A percentile compares a stretch with the other conserved stretches of the same genome.
phyloP scores from a whole-genome alignment of 116 monocot species.

The Posidonia oceanica region DNA sequence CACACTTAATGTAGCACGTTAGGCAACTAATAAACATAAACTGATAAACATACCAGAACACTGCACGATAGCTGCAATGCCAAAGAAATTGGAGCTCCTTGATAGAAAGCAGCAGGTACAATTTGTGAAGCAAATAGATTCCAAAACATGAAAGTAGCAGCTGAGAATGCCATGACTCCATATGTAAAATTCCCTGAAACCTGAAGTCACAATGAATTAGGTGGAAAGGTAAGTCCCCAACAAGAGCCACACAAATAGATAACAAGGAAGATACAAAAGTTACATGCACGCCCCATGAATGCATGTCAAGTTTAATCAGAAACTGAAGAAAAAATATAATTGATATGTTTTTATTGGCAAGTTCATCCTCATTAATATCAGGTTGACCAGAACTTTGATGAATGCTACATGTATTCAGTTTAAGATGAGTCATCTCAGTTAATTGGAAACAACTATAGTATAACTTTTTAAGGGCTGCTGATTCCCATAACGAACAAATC shows the following conservation, averaged over 20 bases:
- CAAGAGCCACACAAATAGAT: neutral
- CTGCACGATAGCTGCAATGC: constrained; percentile 97
- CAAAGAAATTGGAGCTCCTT: constrained; percentile 70
- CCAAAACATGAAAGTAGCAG: constrained; percentile 93
- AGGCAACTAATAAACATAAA: no score
- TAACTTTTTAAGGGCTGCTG: no score
- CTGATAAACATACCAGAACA: constrained; percentile 66
- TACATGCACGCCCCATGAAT: neutral
- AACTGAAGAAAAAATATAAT: neutral
- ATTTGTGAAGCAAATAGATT: constrained; percentile 69
- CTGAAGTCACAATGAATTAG: constrained; percentile 21
- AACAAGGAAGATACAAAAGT: neutral
- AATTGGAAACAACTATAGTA: no score
- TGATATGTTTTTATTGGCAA: no score
- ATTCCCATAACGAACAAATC: no score
- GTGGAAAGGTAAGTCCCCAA: neutral
- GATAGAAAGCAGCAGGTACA: constrained; percentile 58
- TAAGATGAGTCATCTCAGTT: no score
- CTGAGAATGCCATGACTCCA: constrained; percentile 96
- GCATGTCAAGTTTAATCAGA: neutral
- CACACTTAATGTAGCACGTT: no score
- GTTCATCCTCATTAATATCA: no score
- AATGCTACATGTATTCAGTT: no score
- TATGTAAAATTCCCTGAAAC: constrained; percentile 96
- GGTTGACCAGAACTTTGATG: no score